Percentiles rank a stretch among this genome's conserved stretches.
These are phyloP conservation scores for Suillus occidentalis DNA, from an alignment of 768 basidiomycete genomes.

Conservation along the genomic window DNA sequence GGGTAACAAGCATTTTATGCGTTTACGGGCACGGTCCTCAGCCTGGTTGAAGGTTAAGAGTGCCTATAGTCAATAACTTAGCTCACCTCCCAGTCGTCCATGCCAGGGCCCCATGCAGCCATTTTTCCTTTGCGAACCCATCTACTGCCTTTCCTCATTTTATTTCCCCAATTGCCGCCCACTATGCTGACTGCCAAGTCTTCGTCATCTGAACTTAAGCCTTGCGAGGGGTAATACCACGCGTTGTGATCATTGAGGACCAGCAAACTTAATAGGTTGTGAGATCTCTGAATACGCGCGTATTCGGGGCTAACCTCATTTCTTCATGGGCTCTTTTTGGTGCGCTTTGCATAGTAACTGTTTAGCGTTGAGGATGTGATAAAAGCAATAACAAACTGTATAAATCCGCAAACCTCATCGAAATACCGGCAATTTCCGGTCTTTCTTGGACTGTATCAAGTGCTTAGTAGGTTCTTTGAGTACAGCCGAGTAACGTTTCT, in stretches of 20 bases:
- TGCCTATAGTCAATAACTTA: conserved; percentile 9
- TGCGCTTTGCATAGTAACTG: conserved; percentile 21
- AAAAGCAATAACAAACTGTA: neutral
- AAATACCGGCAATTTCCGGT: neutral
- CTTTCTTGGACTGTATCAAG: neutral
- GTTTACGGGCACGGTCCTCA: conserved; percentile 82
- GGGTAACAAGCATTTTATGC: conserved; percentile 68
- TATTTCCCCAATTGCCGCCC: conserved; percentile 84
- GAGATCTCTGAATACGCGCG: conserved; percentile 8
- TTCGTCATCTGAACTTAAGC: conserved; percentile 63
- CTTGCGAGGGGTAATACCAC: conserved; percentile 86
- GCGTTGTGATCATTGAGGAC: conserved; percentile 71
- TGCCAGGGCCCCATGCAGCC: conserved; percentile 77
- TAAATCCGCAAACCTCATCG: neutral
- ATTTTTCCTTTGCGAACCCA: conserved; percentile 86
- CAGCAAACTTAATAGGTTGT: conserved; percentile 31
- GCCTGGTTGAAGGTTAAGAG: conserved; percentile 43
- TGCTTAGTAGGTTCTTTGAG: neutral
- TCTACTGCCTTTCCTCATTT: conserved; percentile 69
- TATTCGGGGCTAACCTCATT: conserved; percentile 24
- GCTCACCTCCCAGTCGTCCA: conserved; percentile 83
- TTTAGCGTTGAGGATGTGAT: neutral
- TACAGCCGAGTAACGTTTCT: neutral
- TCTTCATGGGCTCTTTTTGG: conserved; percentile 31
- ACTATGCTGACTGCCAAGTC: conserved; percentile 49